These are phyloP conservation scores for Colletotrichum trifolii DNA, from an alignment of 2,329 filamentous ascomycete species.

Conservation along the genomic window DNA sequence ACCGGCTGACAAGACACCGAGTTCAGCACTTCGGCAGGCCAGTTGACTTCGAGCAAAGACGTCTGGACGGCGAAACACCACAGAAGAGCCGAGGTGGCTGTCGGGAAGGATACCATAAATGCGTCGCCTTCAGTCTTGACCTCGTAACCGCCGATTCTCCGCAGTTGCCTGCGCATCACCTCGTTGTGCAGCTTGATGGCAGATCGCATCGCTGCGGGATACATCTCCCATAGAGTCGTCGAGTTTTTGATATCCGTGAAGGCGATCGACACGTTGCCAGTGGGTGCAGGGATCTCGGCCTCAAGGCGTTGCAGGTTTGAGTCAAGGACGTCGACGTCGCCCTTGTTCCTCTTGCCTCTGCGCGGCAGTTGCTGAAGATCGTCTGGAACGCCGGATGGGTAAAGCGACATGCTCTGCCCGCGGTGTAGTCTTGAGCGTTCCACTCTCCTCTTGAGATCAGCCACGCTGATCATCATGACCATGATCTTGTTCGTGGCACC, in stretches of 20 bases:
- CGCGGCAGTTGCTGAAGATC: constrained; percentile 74
- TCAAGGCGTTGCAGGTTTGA: constrained; percentile 89
- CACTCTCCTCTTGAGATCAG: constrained; percentile 84
- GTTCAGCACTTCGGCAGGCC: constrained; percentile 92
- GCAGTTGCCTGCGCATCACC: constrained; percentile 91
- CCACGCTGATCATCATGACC: constrained; percentile 98
- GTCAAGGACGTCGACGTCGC: constrained; percentile 71
- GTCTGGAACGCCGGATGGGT: constrained; percentile 78
- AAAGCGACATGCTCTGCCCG: constrained; percentile 87
- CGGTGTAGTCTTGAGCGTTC: constrained; percentile 79
- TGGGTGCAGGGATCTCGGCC: constrained; percentile 90
- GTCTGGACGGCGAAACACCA: constrained; percentile 98
- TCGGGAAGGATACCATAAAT: constrained; percentile 99
- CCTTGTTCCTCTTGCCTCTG: constrained; percentile 72
- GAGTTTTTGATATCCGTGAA: constrained; percentile 99
- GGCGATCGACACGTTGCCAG: constrained; percentile 89
- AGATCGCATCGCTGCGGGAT: constrained; percentile 93
- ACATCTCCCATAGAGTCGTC: constrained; percentile 94
- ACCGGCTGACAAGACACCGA: constrained; percentile 87
- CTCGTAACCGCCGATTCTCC: constrained; percentile 95
- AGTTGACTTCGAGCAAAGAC: constrained; percentile 86
- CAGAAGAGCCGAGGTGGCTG: constrained; percentile 90
- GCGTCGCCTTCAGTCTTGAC: constrained; percentile 99
- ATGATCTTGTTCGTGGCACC: constrained; percentile 95
- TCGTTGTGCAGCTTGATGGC: constrained; percentile 98